phyloP scores from a whole-genome alignment of 2,329 filamentous ascomycete species.

The Paecilomyces variotii region DNA sequence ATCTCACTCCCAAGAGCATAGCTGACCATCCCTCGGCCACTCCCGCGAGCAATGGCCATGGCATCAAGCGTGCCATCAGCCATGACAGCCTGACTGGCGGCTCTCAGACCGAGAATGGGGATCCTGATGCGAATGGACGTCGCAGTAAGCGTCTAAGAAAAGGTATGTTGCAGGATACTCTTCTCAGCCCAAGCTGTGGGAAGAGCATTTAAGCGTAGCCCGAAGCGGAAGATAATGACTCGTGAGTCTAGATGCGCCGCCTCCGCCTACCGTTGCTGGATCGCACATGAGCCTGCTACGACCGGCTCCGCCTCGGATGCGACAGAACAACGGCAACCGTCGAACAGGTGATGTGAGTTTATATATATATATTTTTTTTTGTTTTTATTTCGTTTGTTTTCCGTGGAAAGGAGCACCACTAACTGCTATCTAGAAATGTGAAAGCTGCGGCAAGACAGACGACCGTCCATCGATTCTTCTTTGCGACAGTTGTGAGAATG shows the following conservation, averaged over 20 bases:
- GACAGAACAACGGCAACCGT: constrained; percentile 49
- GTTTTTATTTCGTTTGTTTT: background rate
- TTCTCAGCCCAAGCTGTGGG: background rate
- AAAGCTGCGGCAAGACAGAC: constrained; percentile 74
- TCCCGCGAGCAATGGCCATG: constrained; percentile 44
- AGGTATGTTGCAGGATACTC: constrained; percentile 43
- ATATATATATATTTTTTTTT: too few species aligned
- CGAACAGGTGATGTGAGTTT: constrained; percentile 50
- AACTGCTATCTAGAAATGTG: constrained; percentile 57
- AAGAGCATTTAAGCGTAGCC: background rate
- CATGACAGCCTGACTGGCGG: constrained; percentile 40
- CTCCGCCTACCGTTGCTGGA: constrained; percentile 79
- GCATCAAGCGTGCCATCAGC: constrained; percentile 71
- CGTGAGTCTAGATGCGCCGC: constrained; percentile 41
- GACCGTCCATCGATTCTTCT: constrained; percentile 62
- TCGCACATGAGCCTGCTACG: constrained; percentile 95
- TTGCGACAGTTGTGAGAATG: constrained; percentile 87
- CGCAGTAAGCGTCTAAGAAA: constrained; percentile 92
- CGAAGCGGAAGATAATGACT: background rate
- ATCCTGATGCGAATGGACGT: constrained; percentile 60
- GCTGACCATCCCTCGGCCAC: constrained; percentile 56
- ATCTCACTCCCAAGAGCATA: constrained; percentile 54
- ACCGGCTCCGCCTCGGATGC: constrained; percentile 57
- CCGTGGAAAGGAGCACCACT: constrained; percentile 16
- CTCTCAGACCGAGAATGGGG: constrained; percentile 38